Conservation (phyloP, 495 filamentous ascomycete genomes). For the Tuber melanosporum region DNA sequence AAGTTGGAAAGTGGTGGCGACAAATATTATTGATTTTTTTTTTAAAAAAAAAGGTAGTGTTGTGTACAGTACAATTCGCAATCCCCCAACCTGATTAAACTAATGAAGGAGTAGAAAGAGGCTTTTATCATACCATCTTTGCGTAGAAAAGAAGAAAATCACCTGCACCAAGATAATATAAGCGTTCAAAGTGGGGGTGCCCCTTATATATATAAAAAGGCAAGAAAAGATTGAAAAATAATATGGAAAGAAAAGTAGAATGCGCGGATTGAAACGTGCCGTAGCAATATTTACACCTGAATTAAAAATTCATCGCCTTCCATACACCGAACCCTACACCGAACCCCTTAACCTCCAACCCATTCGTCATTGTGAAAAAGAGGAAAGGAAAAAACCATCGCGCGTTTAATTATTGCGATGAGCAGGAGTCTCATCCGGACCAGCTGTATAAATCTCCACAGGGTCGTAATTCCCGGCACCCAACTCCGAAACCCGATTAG, state of each 20-base stretch:
- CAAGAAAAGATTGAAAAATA: not conserved
- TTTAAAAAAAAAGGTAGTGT: not conserved
- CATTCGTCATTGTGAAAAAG: constrained; percentile 3
- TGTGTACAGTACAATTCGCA: not conserved
- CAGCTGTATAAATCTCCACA: constrained; percentile 40
- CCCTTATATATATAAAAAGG: not conserved
- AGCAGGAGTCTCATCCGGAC: constrained; percentile 28
- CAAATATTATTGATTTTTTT: not conserved
- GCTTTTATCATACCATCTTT: not conserved
- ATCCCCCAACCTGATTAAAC: not conserved
- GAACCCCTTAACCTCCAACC: not conserved
- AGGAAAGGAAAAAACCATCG: not conserved
- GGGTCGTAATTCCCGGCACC: constrained; percentile 26
- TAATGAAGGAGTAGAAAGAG: not conserved
- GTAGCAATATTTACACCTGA: not conserved
- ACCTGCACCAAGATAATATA: not conserved
- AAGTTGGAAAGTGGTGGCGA: not conserved
- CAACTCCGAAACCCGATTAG: constrained; percentile 34
- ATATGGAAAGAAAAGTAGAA: not conserved
- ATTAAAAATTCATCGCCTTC: not conserved
- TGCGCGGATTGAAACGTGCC: not conserved
- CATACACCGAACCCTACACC: not conserved
- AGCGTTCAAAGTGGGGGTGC: not conserved
- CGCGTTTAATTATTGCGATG: constrained; percentile 3
- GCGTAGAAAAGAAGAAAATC: not conserved